These are phyloP conservation scores for Shiraia bambusicola DNA, from an alignment of 2,329 filamentous ascomycete genomes.

Conservation along the genomic window DNA sequence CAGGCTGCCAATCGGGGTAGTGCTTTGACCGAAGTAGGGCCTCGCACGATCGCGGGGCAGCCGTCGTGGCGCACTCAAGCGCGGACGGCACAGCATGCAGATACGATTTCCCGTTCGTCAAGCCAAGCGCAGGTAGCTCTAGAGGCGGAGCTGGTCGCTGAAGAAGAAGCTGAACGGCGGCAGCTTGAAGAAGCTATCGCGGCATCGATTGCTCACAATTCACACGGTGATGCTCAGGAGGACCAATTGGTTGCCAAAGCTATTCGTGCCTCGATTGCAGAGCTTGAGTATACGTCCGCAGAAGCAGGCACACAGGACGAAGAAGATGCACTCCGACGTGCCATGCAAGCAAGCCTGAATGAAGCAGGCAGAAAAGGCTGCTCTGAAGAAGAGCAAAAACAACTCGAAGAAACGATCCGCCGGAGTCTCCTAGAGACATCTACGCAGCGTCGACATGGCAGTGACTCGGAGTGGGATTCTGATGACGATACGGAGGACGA, in stretches of 20 bases:
- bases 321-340: slow-evolving; percentile 51
- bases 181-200: slow-evolving; percentile 74
- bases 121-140: slow-evolving; percentile 12
- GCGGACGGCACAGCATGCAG: slow-evolving; percentile 22
- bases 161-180: slow-evolving; percentile 51
- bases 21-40: slow-evolving; percentile 10
- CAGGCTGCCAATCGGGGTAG: slow-evolving; percentile 10
- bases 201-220: slow-evolving; percentile 64
- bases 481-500: slow-evolving; percentile 35
- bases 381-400: slow-evolving; percentile 40
- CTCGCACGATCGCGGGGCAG: slow-evolving; percentile 18
- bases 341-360: slow-evolving; percentile 53
- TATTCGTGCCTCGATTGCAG: slow-evolving; percentile 69
- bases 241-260: slow-evolving; percentile 72
- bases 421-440: slow-evolving; percentile 49
- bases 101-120: slow-evolving; percentile 26
- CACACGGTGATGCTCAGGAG: slow-evolving; percentile 67
- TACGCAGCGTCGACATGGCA: slow-evolving; percentile 14
- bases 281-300: slow-evolving; percentile 49
- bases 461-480: slow-evolving; percentile 32
- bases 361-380: slow-evolving; percentile 43
- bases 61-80: slow-evolving; percentile 16
- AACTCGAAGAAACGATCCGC: slow-evolving; percentile 49
- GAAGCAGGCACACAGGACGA: slow-evolving; percentile 44
- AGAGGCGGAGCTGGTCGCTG: slow-evolving; percentile 22